Evolutionary conservation across 2,329 filamentous ascomycete species (phyloP).

Genomic region (Penicillium digitatum): DNA sequence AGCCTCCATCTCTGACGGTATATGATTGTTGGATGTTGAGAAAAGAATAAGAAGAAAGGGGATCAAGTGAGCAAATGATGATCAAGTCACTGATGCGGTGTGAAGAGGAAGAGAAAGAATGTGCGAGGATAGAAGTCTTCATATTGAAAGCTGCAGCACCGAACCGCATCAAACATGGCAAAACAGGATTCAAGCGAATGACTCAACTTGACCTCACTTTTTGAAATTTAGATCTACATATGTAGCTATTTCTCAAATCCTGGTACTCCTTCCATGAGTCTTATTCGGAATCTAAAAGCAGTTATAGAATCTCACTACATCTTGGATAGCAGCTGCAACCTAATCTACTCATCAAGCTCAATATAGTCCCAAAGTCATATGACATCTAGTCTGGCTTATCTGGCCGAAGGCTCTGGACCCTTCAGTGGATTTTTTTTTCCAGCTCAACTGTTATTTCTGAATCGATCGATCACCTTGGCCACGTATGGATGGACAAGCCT

Average conservation of each 20-base stretch:
- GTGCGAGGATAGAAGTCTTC: neutral
- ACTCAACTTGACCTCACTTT: neutral
- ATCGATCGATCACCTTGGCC: neutral
- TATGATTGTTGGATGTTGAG: neutral
- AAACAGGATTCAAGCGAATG: neutral
- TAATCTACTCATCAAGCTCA: neutral
- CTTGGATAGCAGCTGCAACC: constrained; percentile 10
- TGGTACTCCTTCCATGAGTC: too few relatives aligned
- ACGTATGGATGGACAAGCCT: neutral
- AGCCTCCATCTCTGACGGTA: constrained; percentile 1
- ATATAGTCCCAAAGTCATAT: neutral
- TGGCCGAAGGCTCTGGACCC: neutral
- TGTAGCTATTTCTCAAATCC: neutral
- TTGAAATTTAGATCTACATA: neutral
- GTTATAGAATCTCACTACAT: constrained; percentile 53
- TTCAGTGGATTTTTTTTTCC: neutral
- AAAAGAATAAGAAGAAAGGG: neutral
- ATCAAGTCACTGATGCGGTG: neutral
- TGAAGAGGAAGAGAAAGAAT: neutral
- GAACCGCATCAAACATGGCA: neutral
- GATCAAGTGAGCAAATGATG: too few relatives aligned
- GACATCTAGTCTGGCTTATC: neutral
- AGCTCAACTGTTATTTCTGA: neutral
- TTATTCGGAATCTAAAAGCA: constrained; percentile 41
- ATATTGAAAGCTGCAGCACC: neutral